Evolutionary conservation across 352 stramenopile genomes (phyloP).

Genomic region (Hyphochytrium catenoides): DNA sequence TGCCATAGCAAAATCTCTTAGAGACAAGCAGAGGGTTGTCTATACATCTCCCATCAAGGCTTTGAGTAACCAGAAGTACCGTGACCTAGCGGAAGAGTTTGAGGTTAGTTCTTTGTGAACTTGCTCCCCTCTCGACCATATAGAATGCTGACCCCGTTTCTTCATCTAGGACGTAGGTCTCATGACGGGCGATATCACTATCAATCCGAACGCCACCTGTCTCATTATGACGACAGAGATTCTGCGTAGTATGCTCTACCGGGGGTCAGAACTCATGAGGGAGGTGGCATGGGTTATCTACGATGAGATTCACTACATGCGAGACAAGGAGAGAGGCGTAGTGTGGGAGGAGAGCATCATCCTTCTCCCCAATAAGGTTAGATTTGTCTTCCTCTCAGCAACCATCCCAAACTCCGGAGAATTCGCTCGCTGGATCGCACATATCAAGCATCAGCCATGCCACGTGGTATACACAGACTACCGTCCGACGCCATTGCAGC

Average conservation of each 20-base stretch:
- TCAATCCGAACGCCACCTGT: conserved; percentile 92
- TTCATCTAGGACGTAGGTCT: conserved; percentile 87
- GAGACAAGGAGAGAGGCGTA: conserved; percentile 91
- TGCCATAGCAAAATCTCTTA: conserved; percentile 90
- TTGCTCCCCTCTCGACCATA: too few species aligned
- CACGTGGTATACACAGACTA: conserved; percentile 99
- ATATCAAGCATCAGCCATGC: conserved; percentile 96
- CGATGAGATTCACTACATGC: conserved; percentile 99
- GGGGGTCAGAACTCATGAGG: conserved; percentile 89
- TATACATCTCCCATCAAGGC: conserved; percentile 99
- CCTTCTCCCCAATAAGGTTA: conserved; percentile 88
- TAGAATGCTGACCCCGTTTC: too few species aligned
- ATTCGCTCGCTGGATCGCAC: conserved; percentile 90
- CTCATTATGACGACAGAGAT: conserved; percentile 97
- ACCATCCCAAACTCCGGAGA: conserved; percentile 96
- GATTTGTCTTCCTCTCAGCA: conserved; percentile 95
- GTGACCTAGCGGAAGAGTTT: conserved; percentile 82
- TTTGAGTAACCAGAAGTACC: conserved; percentile 98
- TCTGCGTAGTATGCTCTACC: conserved; percentile 92
- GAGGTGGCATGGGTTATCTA: conserved; percentile 98
- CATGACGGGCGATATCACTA: conserved; percentile 99
- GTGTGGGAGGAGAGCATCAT: conserved; percentile 99
- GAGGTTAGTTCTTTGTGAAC: conserved; percentile 16
- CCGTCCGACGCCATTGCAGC: conserved; percentile 90
- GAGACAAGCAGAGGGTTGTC: conserved; percentile 75